phyloP scores from a whole-genome alignment of 306 rosid species.

The Albizia julibrissin region DNA sequence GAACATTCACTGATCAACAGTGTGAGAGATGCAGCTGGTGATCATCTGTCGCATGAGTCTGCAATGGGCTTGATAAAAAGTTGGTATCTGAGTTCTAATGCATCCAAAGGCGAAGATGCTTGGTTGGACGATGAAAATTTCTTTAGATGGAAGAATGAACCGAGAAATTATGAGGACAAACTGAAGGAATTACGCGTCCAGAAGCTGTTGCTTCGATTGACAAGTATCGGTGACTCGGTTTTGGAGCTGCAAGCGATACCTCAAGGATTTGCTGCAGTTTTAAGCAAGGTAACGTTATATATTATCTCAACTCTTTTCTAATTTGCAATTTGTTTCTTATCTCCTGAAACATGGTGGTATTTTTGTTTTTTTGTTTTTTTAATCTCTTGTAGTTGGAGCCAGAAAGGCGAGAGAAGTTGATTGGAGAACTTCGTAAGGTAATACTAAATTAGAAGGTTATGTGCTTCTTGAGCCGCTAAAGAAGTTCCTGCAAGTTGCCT shows the following conservation, averaged over 20 bases:
- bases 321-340: conserved; percentile 22
- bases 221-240: conserved; percentile 66
- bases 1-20: conserved; percentile 76
- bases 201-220: conserved; percentile 75
- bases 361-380: conserved; percentile 6
- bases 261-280: conserved; percentile 87
- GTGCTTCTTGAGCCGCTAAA: not conserved
- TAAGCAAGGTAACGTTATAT: conserved; percentile 71
- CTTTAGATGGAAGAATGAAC: conserved; percentile 82
- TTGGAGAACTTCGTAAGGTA: conserved; percentile 75
- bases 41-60: conserved; percentile 64
- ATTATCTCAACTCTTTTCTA: not conserved
- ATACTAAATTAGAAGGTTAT: conserved; percentile 44
- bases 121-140: conserved; percentile 84
- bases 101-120: conserved; percentile 55
- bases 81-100: conserved; percentile 72
- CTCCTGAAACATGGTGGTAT: conserved; percentile 28
- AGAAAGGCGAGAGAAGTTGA: conserved; percentile 55
- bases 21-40: conserved; percentile 82
- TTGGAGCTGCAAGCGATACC: conserved; percentile 88
- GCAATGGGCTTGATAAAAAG: conserved; percentile 63
- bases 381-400: conserved; percentile 71
- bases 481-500: not conserved
- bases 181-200: conserved; percentile 83
- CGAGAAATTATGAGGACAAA: conserved; percentile 63